Evolutionary conservation across 139 green algal genomes (phyloP), one percentile per base, ranked within the genome.

Genomic region (Chlorella sp.): DNA sequence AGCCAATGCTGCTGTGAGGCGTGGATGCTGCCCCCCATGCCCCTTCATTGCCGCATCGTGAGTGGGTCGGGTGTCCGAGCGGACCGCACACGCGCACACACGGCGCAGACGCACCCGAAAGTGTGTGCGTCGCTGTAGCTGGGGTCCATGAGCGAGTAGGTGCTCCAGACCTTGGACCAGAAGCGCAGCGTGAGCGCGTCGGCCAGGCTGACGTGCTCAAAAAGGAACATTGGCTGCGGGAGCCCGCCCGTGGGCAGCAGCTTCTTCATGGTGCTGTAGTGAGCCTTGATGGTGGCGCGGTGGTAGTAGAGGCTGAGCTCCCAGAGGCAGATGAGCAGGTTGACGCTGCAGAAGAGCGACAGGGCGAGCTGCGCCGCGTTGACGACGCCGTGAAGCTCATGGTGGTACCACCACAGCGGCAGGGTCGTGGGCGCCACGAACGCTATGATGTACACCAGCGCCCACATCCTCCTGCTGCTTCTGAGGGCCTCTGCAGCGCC

Each of bases 91-190:
- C n/a, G n/a, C n/a, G n/a, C n/a, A n/a, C n/a, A n/a, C n/a, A n/a
- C n/a, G n/a, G n/a, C n/a, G n/a, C n/a, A n/a, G n/a, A 66, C 62
- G 62, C 31, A 69, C 65, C 65, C 65, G 36, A 35, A 71, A 4
- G 23, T 60, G 35, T 34, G 60, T 4, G 24, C 17, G 2, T 71
- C 65, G 35, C 65, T 71, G 35, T 71, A 77, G 60, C 73, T 77
- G 10, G 73, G 73, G 26, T 77, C 73, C 35, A 77, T 77, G 22
- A 77, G 64, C 1, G 73, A 77, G 64, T 77, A 77, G 1, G 73
- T 77, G 50, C 64, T 73, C 73, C 73, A 77, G 3, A 77, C 73
- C 33, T 71, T 65, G 5, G 73, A 55, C 73, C 73, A 77, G 73
- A 62, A 51, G 24, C 73, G 59, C 22, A 77, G 50, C 5, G 73